These are phyloP conservation scores for Microthlaspi erraticum DNA, from an alignment of 345 rosid species.

Conservation along the genomic window DNA sequence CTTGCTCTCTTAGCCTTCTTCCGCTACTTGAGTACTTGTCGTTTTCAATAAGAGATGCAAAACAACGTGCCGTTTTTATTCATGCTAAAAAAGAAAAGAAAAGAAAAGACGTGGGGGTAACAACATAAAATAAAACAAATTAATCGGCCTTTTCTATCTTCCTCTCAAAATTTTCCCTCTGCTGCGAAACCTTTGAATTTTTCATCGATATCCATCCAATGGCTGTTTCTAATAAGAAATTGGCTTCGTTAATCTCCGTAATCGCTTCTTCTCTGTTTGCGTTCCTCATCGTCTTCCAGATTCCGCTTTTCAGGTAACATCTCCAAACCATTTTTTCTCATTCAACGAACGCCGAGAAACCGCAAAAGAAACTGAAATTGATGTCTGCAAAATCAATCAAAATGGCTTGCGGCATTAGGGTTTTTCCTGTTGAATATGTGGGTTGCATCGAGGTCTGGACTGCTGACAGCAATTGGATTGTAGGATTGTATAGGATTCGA, in stretches of 20 bases:
- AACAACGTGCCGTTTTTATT: not conserved
- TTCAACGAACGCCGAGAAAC: not conserved
- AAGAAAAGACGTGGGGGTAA: conserved; percentile 1
- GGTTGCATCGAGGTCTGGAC: not conserved
- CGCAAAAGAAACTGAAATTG: not conserved
- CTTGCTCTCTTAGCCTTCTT: not conserved
- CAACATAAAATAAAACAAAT: not conserved
- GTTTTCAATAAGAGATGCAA: not conserved
- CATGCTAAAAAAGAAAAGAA: not conserved
- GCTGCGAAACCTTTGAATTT: conserved; percentile 16
- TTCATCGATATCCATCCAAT: conserved; percentile 20
- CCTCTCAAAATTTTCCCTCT: conserved; percentile 33
- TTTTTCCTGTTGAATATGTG: not conserved
- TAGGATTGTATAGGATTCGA: not conserved
- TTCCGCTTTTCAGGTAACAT: conserved; percentile 85
- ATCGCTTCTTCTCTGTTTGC: conserved; percentile 54
- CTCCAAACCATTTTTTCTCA: not conserved
- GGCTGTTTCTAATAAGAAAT: conserved; percentile 64
- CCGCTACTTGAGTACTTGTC: not conserved
- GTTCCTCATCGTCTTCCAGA: conserved; percentile 68
- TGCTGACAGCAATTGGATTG: not conserved
- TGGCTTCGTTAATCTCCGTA: conserved; percentile 61
- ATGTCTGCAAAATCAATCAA: not conserved
- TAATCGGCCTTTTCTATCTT: not conserved
- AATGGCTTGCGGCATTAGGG: conserved; percentile 7